Evolutionary conservation across 1,284 basidiomycete genomes (phyloP).

Genomic region (Ustilago bromivora): DNA sequence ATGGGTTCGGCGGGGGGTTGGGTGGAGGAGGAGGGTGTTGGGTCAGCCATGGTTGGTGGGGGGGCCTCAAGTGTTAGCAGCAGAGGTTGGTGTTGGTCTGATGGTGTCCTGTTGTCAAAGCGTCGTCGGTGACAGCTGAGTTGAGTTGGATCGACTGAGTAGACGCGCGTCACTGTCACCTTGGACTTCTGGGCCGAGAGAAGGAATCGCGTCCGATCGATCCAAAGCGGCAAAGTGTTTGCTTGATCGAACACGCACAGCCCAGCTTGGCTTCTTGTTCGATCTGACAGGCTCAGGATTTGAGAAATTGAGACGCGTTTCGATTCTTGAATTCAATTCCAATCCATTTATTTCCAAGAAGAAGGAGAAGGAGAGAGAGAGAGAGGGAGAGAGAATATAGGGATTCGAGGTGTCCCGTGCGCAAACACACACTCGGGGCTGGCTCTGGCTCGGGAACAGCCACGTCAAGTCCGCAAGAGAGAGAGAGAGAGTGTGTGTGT

Average conservation of each 20-base stretch:
- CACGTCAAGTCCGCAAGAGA: background rate
- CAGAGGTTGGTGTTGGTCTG: background rate
- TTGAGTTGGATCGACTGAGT: conserved; percentile 8
- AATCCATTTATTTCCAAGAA: conserved; percentile 7
- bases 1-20: conserved; percentile 44
- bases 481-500: background rate
- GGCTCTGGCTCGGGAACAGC: background rate
- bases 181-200: conserved; percentile 29
- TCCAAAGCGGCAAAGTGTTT: conserved; percentile 1
- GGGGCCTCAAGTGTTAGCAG: no score
- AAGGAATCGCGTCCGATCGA: conserved; percentile 8
- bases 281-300: background rate
- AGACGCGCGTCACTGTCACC: conserved; percentile 36
- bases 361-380: background rate
- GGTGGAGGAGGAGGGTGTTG: conserved; percentile 45
- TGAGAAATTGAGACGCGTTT: conserved; percentile 5
- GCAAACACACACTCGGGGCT: background rate
- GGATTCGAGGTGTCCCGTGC: background rate
- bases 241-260: background rate
- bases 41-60: conserved; percentile 44
- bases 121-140: conserved; percentile 6
- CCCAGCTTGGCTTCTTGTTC: no score
- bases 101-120: background rate
- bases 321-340: background rate
- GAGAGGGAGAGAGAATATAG: background rate